Conservation (phyloP, 148 eudicot species). For the Vaccinium corymbosum region DNA sequence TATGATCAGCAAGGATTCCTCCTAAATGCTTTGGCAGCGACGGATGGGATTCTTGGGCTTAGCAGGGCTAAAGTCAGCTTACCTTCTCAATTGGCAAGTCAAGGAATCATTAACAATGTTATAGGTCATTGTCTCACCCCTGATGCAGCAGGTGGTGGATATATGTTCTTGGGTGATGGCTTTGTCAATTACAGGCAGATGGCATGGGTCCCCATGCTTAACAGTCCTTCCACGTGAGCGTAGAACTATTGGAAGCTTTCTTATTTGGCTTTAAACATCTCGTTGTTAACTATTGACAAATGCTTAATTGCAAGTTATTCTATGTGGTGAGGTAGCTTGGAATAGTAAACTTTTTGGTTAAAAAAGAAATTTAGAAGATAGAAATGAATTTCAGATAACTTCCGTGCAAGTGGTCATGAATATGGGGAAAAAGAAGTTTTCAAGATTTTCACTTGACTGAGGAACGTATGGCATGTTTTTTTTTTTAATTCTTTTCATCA, state of each 20-base stretch:
- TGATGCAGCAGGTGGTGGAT: constrained; percentile 46
- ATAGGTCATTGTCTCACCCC: constrained; percentile 55
- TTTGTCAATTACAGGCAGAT: constrained; percentile 39
- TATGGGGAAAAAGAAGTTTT: neutral
- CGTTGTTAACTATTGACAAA: neutral
- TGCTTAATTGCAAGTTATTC: constrained; percentile 2
- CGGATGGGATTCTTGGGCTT: constrained; percentile 66
- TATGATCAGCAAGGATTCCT: constrained; percentile 70
- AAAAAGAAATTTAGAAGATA: neutral
- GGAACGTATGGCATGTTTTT: neutral
- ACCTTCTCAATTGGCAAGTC: constrained; percentile 59
- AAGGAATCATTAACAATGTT: constrained; percentile 48
- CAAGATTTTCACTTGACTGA: neutral
- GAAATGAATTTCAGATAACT: neutral
- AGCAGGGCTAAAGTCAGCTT: constrained; percentile 59
- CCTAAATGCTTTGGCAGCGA: constrained; percentile 41
- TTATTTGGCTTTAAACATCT: neutral
- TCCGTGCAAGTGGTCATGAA: neutral
- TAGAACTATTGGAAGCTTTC: neutral
- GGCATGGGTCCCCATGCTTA: constrained; percentile 56
- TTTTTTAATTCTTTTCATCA: neutral
- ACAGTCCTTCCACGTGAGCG: constrained; percentile 40
- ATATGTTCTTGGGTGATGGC: constrained; percentile 57
- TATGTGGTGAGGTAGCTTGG: neutral
- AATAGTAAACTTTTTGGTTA: neutral